Evolutionary conservation across 2,329 filamentous ascomycete species (phyloP).

Genomic region (Metarhizium guizhouense): DNA sequence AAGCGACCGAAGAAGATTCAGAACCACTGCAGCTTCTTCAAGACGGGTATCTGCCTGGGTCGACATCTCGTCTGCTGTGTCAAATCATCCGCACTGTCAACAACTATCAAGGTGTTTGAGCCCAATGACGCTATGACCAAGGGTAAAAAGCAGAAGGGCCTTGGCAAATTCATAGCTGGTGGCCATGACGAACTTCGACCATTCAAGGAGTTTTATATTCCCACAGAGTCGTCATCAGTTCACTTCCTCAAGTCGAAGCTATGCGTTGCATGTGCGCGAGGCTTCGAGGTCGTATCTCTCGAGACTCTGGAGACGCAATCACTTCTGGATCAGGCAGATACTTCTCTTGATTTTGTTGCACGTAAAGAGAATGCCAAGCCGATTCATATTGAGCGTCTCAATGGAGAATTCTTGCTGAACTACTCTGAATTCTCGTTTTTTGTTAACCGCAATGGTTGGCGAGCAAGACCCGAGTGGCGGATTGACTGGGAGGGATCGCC

Average conservation of each 20-base stretch:
- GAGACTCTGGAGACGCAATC: slow-evolving; percentile 98
- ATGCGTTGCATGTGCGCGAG: slow-evolving; percentile 89
- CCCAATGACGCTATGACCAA: slow-evolving; percentile 91
- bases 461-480: slow-evolving; percentile 89
- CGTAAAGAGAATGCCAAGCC: slow-evolving; percentile 89
- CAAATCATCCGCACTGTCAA: slow-evolving; percentile 86
- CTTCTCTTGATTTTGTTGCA: slow-evolving; percentile 92
- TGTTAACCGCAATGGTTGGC: slow-evolving; percentile 97
- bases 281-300: slow-evolving; percentile 93
- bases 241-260: slow-evolving; percentile 96
- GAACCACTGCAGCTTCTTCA: slow-evolving; percentile 98
- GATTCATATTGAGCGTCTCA: slow-evolving; percentile 94
- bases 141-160: slow-evolving; percentile 90
- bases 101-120: slow-evolving; percentile 98
- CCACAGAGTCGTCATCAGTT: slow-evolving; percentile 94
- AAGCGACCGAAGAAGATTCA: slow-evolving; percentile 94
- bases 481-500: slow-evolving; percentile 97
- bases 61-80: slow-evolving; percentile 93
- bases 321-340: slow-evolving; percentile 92
- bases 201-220: slow-evolving; percentile 99
- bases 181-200: slow-evolving; percentile 93
- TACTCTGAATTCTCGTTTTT: slow-evolving; percentile 99
- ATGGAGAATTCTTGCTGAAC: slow-evolving; percentile 94
- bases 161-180: slow-evolving; percentile 88
- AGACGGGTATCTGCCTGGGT: slow-evolving; percentile 88